Evolutionary conservation across 106 monocot genomes (phyloP).

Genomic region (Dendrobium nobile): DNA sequence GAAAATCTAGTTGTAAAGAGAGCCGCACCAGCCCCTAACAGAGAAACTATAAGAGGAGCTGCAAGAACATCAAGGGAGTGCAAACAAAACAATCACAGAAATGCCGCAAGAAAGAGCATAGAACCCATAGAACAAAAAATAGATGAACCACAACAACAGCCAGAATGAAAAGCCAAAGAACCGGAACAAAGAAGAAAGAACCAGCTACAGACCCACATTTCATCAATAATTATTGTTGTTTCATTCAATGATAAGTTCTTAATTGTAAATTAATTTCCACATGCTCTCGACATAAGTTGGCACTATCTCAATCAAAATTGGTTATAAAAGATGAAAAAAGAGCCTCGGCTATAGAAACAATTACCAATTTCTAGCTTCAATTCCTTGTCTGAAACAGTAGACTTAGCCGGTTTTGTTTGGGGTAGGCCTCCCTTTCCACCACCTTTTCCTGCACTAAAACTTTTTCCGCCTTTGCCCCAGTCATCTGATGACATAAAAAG

Average conservation of each 20-base stretch:
- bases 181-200: background rate
- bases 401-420: constrained; percentile 13
- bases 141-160: background rate
- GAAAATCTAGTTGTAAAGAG: background rate
- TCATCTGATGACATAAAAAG: constrained; percentile 13
- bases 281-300: background rate
- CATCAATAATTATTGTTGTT: background rate
- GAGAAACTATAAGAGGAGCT: background rate
- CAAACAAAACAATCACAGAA: background rate
- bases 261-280: background rate
- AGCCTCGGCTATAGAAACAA: constrained; percentile 5
- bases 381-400: constrained; percentile 33
- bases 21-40: background rate
- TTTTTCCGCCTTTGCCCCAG: constrained; percentile 33
- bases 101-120: background rate
- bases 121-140: background rate
- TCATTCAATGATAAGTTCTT: background rate
- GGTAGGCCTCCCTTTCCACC: constrained; percentile 36
- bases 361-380: constrained; percentile 56
- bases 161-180: background rate
- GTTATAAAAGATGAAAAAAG: background rate
- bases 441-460: constrained; percentile 31
- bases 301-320: background rate
- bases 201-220: background rate
- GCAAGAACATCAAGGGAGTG: background rate